phyloP scores from a whole-genome alignment of 768 basidiomycete genomes.

The Boletus speciosus region DNA sequence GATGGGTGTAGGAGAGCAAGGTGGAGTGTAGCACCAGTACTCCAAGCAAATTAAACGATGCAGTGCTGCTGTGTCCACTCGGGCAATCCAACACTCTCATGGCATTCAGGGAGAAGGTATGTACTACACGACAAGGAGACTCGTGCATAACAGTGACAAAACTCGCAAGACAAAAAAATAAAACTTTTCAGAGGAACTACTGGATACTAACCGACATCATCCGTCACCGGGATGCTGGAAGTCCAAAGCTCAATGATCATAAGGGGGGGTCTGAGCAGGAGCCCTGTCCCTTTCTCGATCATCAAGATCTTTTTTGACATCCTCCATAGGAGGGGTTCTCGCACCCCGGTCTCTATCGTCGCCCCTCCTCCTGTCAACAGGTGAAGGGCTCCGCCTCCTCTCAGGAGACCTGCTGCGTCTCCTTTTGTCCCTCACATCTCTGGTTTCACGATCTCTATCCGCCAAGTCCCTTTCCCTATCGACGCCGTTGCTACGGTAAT shows the following conservation, averaged over 20 bases:
- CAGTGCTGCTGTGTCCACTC: background rate
- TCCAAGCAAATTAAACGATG: background rate
- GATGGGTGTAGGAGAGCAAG: constrained; percentile 8
- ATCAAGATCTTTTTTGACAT: constrained; percentile 39
- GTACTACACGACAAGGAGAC: constrained; percentile 13
- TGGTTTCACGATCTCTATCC: constrained; percentile 35
- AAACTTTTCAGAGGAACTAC: background rate
- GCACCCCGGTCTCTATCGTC: constrained; percentile 49
- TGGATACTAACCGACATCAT: constrained; percentile 6
- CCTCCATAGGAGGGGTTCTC: constrained; percentile 48
- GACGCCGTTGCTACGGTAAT: constrained; percentile 35
- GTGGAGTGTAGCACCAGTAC: background rate
- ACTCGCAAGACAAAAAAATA: background rate
- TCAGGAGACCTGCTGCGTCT: constrained; percentile 50
- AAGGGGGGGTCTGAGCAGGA: constrained; percentile 52
- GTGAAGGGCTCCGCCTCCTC: constrained; percentile 44
- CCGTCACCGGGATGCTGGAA: background rate
- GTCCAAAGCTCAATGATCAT: constrained; percentile 42
- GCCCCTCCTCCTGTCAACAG: constrained; percentile 35
- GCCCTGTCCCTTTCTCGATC: constrained; percentile 52
- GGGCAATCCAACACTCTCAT: background rate
- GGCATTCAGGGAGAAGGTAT: constrained; percentile 20
- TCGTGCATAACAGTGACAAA: constrained; percentile 4
- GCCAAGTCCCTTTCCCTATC: constrained; percentile 33
- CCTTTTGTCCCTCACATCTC: constrained; percentile 44